Evolutionary conservation across 192 early-diverging fungal species (phyloP).

Genomic region (Linnemannia zychae): DNA sequence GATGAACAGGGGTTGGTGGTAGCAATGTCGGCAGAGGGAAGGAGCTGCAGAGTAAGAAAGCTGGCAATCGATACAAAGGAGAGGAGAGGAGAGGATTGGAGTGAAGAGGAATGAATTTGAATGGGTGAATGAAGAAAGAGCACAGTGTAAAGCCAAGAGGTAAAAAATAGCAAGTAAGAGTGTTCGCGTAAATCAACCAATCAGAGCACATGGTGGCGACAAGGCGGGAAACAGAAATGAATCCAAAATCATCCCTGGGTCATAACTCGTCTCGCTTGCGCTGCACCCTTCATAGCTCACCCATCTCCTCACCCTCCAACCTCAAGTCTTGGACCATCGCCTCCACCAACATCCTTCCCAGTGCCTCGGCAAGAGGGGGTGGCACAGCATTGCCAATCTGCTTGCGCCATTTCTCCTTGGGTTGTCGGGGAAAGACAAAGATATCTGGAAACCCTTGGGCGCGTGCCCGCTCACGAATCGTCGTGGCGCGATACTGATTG

Average conservation of each 20-base stretch:
- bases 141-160: background rate
- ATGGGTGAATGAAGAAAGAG: background rate
- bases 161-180: background rate
- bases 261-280: too few species aligned
- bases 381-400: constrained; percentile 84
- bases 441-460: constrained; percentile 80
- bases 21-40: background rate
- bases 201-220: background rate
- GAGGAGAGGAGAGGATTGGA: background rate
- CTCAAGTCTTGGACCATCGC: constrained; percentile 58
- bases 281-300: background rate
- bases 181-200: background rate
- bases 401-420: constrained; percentile 64
- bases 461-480: constrained; percentile 75
- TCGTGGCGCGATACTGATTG: constrained; percentile 69
- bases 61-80: background rate
- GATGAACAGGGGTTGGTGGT: background rate
- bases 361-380: constrained; percentile 70
- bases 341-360: constrained; percentile 64
- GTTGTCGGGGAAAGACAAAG: constrained; percentile 63
- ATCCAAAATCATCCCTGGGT: too few species aligned
- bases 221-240: too few species aligned
- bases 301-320: background rate
- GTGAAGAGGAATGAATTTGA: background rate
- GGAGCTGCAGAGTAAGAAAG: background rate